Percentiles rank a stretch among this genome's conserved stretches.
Evolutionary conservation across 257 asterid genomes (phyloP).

Genomic region (Primulina eburnea): DNA sequence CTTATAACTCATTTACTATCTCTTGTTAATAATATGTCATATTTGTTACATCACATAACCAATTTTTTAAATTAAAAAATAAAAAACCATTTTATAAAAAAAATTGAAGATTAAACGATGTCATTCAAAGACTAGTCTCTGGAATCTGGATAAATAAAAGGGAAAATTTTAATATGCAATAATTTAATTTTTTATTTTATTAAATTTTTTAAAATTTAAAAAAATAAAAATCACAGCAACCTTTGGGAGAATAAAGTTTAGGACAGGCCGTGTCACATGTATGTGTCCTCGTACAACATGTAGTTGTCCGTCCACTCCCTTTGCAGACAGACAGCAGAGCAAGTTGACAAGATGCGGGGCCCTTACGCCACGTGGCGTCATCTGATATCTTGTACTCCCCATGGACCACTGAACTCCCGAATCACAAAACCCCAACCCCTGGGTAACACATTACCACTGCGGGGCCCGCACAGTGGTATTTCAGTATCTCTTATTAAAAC

Average conservation of each 20-base stretch:
- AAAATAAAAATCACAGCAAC: not conserved
- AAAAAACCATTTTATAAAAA: too few relatives aligned
- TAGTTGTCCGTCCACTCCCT: slow-evolving; percentile 27
- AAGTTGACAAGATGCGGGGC: slow-evolving; percentile 32
- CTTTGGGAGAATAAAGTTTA: slow-evolving; percentile 4
- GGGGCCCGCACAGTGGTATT: too few relatives aligned
- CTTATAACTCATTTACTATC: too few relatives aligned
- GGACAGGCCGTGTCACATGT: slow-evolving; percentile 29
- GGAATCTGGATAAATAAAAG: too few relatives aligned
- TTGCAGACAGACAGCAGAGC: slow-evolving; percentile 10
- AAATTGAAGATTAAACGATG: too few relatives aligned
- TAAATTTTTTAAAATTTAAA: not conserved
- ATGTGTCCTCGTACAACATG: slow-evolving; percentile 23
- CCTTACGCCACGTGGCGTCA: slow-evolving; percentile 37
- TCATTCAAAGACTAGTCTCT: too few relatives aligned
- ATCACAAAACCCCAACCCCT: not conserved
- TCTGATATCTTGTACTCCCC: slow-evolving; percentile 27
- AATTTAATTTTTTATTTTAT: not conserved
- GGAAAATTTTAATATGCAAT: too few relatives aligned
- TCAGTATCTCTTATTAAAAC: too few relatives aligned
- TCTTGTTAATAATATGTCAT: too few relatives aligned
- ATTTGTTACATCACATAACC: too few relatives aligned
- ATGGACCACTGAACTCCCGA: slow-evolving; percentile 39
- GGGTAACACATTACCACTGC: too few relatives aligned
- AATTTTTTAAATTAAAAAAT: too few relatives aligned